Conservation (phyloP, 164 flowering plant species). For the Vitis amurensis region DNA sequence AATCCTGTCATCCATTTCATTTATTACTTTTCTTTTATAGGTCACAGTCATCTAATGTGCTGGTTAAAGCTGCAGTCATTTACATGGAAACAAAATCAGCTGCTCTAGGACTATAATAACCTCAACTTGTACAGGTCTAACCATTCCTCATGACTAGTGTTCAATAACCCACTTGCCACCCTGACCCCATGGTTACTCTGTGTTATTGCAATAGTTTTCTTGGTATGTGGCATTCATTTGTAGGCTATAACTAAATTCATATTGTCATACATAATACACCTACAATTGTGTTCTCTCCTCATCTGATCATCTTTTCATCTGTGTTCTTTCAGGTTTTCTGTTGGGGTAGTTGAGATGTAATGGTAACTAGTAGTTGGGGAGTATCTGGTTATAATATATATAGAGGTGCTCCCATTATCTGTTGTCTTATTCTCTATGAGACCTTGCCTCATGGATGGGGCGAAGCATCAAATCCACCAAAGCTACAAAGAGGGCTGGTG, state of each 20-base stretch:
- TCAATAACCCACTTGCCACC: too few species aligned
- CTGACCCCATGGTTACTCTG: neutral
- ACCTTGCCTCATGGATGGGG: neutral
- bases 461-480: neutral
- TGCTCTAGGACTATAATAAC: too few species aligned
- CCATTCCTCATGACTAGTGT: too few species aligned
- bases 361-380: neutral
- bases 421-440: neutral
- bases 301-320: neutral
- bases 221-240: neutral
- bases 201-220: neutral
- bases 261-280: neutral
- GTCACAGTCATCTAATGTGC: too few species aligned
- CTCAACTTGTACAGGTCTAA: too few species aligned
- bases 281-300: neutral
- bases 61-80: too few species aligned
- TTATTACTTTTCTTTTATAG: too few species aligned
- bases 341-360: neutral
- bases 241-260: neutral
- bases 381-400: neutral
- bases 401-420: conserved; percentile 9
- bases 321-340: conserved; percentile 11
- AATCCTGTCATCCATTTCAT: too few species aligned
- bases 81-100: too few species aligned
- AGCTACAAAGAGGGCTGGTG: too few species aligned